Conservation (phyloP, 2,329 filamentous ascomycete genomes). For the Colletotrichum sp. region DNA sequence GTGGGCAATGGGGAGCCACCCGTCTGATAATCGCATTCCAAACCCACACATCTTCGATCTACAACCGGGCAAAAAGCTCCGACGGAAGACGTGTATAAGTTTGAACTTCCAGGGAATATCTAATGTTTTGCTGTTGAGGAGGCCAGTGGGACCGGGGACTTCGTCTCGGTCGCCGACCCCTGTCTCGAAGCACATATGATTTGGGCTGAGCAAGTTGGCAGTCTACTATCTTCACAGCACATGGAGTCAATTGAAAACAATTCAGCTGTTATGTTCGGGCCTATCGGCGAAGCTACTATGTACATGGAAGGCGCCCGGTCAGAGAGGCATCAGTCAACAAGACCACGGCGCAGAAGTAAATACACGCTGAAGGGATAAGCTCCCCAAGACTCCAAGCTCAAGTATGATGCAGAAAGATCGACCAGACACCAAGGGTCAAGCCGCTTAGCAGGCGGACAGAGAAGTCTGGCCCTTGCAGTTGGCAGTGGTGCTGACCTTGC, state of each 20-base stretch:
- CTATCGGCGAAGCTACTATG: constrained; percentile 5
- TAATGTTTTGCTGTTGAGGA: neutral
- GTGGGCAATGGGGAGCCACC: neutral
- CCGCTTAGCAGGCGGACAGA: constrained; percentile 10
- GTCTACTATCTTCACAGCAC: neutral
- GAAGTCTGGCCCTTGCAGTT: constrained; percentile 22
- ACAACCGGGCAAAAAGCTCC: neutral
- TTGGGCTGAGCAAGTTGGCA: neutral
- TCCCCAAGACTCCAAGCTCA: neutral
- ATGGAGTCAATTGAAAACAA: neutral
- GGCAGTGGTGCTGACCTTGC: constrained; percentile 22
- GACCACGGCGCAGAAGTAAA: neutral
- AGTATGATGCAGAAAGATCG: neutral
- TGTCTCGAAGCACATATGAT: neutral
- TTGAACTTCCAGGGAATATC: neutral
- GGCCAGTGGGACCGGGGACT: rapidly evolving
- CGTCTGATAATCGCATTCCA: neutral
- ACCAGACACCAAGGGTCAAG: rapidly evolving
- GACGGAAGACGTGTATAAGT: neutral
- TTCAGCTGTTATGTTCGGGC: neutral
- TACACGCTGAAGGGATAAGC: neutral
- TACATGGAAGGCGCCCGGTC: constrained; percentile 1
- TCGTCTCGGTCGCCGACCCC: neutral
- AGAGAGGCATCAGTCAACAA: neutral
- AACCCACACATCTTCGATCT: neutral